Conservation (phyloP, 306 rosid species). For the Begonia fuchsioides region DNA sequence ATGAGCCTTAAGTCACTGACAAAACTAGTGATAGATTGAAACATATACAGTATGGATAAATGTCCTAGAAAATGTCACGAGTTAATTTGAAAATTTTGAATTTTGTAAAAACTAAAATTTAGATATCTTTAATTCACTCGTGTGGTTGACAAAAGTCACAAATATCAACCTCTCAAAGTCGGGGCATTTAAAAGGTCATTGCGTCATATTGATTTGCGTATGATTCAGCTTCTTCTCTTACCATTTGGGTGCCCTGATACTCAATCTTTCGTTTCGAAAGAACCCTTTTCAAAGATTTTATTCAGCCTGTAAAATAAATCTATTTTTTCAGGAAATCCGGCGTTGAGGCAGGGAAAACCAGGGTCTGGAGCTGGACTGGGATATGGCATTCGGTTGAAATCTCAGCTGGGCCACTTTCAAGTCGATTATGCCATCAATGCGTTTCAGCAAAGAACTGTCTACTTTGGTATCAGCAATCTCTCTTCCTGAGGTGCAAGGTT, state of each 20-base stretch:
- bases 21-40: too few relatives aligned
- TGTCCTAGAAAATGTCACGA: too few relatives aligned
- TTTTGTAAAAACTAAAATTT: too few relatives aligned
- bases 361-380: slow-evolving; percentile 78
- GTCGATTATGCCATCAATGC: slow-evolving; percentile 72
- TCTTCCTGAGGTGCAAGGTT: slow-evolving; percentile 24
- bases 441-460: slow-evolving; percentile 51
- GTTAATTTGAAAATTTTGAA: too few relatives aligned
- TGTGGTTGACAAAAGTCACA: background rate
- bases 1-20: too few relatives aligned
- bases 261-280: background rate
- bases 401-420: slow-evolving; percentile 70
- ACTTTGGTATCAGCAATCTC: slow-evolving; percentile 70
- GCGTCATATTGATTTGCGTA: too few relatives aligned
- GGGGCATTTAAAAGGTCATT: background rate
- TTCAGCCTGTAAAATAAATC: slow-evolving; percentile 6
- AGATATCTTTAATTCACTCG: too few relatives aligned
- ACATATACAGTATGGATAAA: too few relatives aligned
- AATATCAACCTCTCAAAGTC: background rate
- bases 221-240: too few relatives aligned
- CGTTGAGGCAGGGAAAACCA: slow-evolving; percentile 71
- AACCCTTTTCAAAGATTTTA: background rate
- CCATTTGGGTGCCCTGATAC: background rate
- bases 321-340: slow-evolving; percentile 65
- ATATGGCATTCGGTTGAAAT: slow-evolving; percentile 69